Evolutionary conservation across 768 basidiomycete genomes (phyloP), one percentile per base, ranked within the genome.

Genomic region (Cystofilobasidium ferigula): DNA sequence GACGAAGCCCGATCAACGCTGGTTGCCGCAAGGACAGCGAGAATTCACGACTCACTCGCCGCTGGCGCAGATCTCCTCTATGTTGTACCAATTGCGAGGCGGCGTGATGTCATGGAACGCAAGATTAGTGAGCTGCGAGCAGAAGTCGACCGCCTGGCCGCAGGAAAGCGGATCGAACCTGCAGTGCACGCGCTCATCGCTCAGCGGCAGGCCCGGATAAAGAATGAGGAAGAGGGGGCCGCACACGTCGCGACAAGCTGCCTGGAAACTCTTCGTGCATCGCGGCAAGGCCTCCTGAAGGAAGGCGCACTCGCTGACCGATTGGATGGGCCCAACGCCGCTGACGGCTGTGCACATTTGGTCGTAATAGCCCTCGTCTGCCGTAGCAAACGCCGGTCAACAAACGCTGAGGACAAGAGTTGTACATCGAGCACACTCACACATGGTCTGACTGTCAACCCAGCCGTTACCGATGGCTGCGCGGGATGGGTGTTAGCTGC

Each of bases 281-380:
- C 84, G 81, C 30, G 86, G 84, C 28, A 88, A 78, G 8, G 81
- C 79, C 47, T 79, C 77, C 73, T 85, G 84, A 80, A 86, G 83
- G 26, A 79, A 77, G 0, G 84, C 67, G 34, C 67, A 68, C 20
- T 45, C 48, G 13, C 26, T 10, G 9, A 63, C 57, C 26, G 61
- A 62, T 20, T 58, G 67, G 34, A 68, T 56, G 3, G 61, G 61
- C 4, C 45, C 57, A 1, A 62, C 22, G 20, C 62, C 67, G 14
- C 42, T 30, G 4, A 20, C 20, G 9, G n/a, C 36, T 7, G 67
- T 68, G 38, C 67, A 68, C 42, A 48, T 43, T 47, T 62, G 62
- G 5, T 62, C 54, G 43, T 35, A 12, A 16, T 60, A 28, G 6
- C 43, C 38, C 9, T 32, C 43, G 53, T 67, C 51, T 51, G 53